Evolutionary conservation across 768 basidiomycete genomes (phyloP).

Genomic region (Sporobolomyces phaffii): DNA sequence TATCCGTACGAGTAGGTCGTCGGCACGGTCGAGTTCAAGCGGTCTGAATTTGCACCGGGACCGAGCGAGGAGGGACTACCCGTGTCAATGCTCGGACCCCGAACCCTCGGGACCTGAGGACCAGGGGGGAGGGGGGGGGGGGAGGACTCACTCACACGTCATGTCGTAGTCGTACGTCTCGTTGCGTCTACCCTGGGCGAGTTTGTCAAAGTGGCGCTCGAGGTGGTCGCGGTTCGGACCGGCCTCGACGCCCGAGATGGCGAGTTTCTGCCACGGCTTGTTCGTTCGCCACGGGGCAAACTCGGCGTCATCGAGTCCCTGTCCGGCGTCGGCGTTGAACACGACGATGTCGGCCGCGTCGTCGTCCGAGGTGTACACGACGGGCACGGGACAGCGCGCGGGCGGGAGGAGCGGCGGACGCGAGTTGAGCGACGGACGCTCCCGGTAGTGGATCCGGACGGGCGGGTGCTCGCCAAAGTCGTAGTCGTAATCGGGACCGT

Average conservation of each 20-base stretch:
- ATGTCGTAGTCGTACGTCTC: conserved; percentile 26
- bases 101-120: too few relatives aligned
- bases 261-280: conserved; percentile 25
- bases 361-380: conserved; percentile 17
- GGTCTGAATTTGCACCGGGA: background rate
- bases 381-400: conserved; percentile 18
- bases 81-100: background rate
- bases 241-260: conserved; percentile 20
- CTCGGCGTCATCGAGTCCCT: background rate
- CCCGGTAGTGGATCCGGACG: conserved; percentile 18
- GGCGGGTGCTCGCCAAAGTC: conserved; percentile 1
- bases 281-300: background rate
- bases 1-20: conserved; percentile 13
- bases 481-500: too few relatives aligned
- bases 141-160: conserved; percentile 26
- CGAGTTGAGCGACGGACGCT: background rate
- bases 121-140: too few relatives aligned
- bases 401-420: background rate
- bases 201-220: conserved; percentile 9
- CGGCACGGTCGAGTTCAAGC: conserved; percentile 21
- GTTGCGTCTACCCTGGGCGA: conserved; percentile 12
- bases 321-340: background rate
- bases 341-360: conserved; percentile 25
- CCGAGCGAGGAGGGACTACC: background rate
- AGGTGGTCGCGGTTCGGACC: conserved; percentile 21